Percentiles rank a stretch among this genome's conserved stretches.
These are phyloP conservation scores for Discostella stelligeroides DNA, from an alignment of 108 stramenopile genomes.

Conservation along the genomic window DNA sequence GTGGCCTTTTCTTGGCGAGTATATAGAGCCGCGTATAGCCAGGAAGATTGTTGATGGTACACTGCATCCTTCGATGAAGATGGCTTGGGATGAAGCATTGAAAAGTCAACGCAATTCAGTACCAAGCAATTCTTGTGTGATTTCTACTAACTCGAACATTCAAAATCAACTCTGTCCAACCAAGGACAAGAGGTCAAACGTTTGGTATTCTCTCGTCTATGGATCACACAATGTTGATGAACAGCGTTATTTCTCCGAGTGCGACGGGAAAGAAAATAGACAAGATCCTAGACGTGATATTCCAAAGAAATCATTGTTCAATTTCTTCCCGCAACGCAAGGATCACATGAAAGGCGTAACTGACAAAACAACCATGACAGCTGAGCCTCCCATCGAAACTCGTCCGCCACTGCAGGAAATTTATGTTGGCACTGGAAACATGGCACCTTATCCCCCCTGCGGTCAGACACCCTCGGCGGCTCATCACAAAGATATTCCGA, in stretches of 20 bases:
- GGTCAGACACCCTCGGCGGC: conserved; percentile 6
- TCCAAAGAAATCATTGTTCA: conserved; percentile 27
- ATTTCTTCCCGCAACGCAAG: conserved; percentile 37
- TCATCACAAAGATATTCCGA: conserved; percentile 47
- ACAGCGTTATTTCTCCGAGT: neutral
- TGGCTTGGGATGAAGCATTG: conserved; percentile 39
- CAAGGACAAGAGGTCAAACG: conserved; percentile 14
- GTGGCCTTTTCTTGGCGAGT: conserved; percentile 51
- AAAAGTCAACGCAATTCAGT: neutral
- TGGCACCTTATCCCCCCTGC: conserved; percentile 4
- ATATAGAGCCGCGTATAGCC: conserved; percentile 38
- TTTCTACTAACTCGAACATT: neutral
- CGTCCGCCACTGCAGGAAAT: conserved; percentile 46
- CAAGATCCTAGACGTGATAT: no score
- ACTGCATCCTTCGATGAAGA: conserved; percentile 50
- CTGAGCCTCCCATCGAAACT: neutral
- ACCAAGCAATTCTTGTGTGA: conserved; percentile 17
- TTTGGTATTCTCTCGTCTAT: conserved; percentile 40
- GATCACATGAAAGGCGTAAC: conserved; percentile 10
- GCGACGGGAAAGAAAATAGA: neutral
- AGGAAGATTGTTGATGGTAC: conserved; percentile 44
- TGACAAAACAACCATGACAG: neutral
- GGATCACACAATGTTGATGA: conserved; percentile 3
- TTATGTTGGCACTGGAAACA: conserved; percentile 6
- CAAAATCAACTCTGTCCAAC: neutral